Evolutionary conservation across 1,284 basidiomycete species (phyloP).

Genomic region (Ganoderma meredithae): DNA sequence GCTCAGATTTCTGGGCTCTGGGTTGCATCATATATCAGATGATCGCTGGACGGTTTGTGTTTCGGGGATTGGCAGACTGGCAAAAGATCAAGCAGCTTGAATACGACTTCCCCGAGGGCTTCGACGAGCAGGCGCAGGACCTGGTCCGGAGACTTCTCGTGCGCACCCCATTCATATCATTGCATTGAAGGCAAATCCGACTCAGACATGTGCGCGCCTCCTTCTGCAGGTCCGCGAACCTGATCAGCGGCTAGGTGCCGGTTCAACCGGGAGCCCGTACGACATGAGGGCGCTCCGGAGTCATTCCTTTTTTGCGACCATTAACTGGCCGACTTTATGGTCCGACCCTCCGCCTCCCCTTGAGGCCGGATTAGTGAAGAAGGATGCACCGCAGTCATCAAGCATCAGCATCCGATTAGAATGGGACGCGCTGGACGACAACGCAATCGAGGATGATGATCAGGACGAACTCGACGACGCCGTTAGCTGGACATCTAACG

Average conservation of each 20-base stretch:
- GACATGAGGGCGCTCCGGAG: constrained; percentile 68
- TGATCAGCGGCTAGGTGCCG: constrained; percentile 70
- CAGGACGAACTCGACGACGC: constrained; percentile 41
- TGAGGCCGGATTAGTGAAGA: constrained; percentile 62
- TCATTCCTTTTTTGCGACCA: constrained; percentile 79
- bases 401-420: constrained; percentile 53
- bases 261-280: constrained; percentile 52
- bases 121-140: constrained; percentile 74
- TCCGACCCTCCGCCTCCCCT: constrained; percentile 65
- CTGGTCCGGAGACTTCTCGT: constrained; percentile 73
- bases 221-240: constrained; percentile 75
- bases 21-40: constrained; percentile 98
- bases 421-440: constrained; percentile 58
- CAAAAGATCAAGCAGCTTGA: constrained; percentile 81
- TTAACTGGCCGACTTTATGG: constrained; percentile 84
- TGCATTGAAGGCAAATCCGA: constrained; percentile 11
- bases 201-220: constrained; percentile 13
- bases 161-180: constrained; percentile 33
- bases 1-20: constrained; percentile 97
- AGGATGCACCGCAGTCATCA: constrained; percentile 48
- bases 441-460: constrained; percentile 36
- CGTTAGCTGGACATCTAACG: constrained; percentile 58
- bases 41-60: constrained; percentile 93
- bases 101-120: constrained; percentile 76
- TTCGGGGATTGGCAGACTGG: constrained; percentile 86